Evolutionary conservation across 2,329 filamentous ascomycete genomes (phyloP).

Genomic region (Talaromyces albobiverticillius): DNA sequence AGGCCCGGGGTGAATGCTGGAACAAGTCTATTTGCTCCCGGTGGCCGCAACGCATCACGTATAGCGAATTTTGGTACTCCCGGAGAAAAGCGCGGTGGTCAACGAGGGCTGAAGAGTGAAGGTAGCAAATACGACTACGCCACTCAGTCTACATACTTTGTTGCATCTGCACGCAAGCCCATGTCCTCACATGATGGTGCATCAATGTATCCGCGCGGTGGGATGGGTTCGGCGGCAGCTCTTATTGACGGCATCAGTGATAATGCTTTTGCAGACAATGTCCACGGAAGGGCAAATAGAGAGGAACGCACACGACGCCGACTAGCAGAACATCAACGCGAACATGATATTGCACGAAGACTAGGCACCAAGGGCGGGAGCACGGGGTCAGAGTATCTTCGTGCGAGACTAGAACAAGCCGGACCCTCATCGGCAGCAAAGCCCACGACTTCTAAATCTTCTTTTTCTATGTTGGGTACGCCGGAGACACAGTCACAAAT

Average conservation of each 20-base stretch:
- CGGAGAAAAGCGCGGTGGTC: slow-evolving; percentile 22
- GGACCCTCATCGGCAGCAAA: slow-evolving; percentile 4
- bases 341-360: slow-evolving; percentile 44
- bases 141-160: slow-evolving; percentile 45
- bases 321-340: slow-evolving; percentile 41
- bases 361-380: slow-evolving; percentile 33
- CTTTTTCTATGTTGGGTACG: slow-evolving; percentile 20
- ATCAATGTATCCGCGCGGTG: slow-evolving; percentile 5
- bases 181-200: not conserved
- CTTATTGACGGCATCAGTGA: slow-evolving; percentile 39
- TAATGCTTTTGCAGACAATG: slow-evolving; percentile 42
- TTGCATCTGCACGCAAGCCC: slow-evolving; percentile 34
- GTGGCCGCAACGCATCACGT: slow-evolving; percentile 38
- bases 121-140: slow-evolving; percentile 38
- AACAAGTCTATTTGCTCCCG: slow-evolving; percentile 49
- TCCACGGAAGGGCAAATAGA: slow-evolving; percentile 39
- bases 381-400: slow-evolving; percentile 45
- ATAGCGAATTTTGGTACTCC: slow-evolving; percentile 35
- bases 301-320: slow-evolving; percentile 42
- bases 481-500: slow-evolving; percentile 19
- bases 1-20: slow-evolving; percentile 79
- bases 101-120: slow-evolving; percentile 30
- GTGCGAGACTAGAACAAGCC: slow-evolving; percentile 30
- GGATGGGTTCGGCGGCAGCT: slow-evolving; percentile 33
- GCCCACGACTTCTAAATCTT: not conserved